Percentiles rank a stretch among this genome's conserved stretches.
Evolutionary conservation across 1,284 basidiomycete genomes (phyloP).

Genomic region (Mycena citricolor): DNA sequence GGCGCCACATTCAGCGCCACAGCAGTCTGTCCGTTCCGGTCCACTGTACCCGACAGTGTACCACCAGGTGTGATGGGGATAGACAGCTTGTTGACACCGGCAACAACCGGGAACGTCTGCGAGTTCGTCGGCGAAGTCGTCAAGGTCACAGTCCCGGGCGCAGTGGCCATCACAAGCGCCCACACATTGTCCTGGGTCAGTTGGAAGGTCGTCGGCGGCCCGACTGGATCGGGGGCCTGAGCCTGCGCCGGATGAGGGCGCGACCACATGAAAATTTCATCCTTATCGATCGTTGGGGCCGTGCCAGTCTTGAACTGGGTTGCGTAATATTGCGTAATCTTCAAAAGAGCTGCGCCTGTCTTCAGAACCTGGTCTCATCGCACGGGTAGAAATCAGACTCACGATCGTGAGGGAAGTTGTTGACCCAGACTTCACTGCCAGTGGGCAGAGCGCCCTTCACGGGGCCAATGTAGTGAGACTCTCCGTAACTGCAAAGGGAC

Average conservation of each 20-base stretch:
- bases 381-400: constrained; percentile 14
- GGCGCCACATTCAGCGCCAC: constrained; percentile 44
- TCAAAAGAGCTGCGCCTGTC: constrained; percentile 53
- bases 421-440: constrained; percentile 61
- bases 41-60: constrained; percentile 59
- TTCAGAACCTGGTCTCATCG: constrained; percentile 4
- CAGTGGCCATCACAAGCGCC: constrained; percentile 58
- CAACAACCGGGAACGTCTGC: constrained; percentile 49
- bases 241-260: constrained; percentile 69
- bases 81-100: constrained; percentile 68
- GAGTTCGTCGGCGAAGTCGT: constrained; percentile 42
- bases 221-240: constrained; percentile 49
- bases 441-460: constrained; percentile 63
- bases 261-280: constrained; percentile 72
- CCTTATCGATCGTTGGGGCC: constrained; percentile 62
- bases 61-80: constrained; percentile 57
- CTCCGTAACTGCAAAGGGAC: constrained; percentile 46
- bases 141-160: constrained; percentile 49
- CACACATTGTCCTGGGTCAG: constrained; percentile 52
- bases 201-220: constrained; percentile 55
- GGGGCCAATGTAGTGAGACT: constrained; percentile 66
- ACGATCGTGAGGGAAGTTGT: constrained; percentile 67
- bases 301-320: constrained; percentile 74
- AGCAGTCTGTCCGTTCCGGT: constrained; percentile 51
- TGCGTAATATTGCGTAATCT: constrained; percentile 68